Percentiles rank a stretch among this genome's conserved stretches.
Conservation (phyloP, 2,329 filamentous ascomycete genomes). For the Aureobasidium sp. region DNA sequence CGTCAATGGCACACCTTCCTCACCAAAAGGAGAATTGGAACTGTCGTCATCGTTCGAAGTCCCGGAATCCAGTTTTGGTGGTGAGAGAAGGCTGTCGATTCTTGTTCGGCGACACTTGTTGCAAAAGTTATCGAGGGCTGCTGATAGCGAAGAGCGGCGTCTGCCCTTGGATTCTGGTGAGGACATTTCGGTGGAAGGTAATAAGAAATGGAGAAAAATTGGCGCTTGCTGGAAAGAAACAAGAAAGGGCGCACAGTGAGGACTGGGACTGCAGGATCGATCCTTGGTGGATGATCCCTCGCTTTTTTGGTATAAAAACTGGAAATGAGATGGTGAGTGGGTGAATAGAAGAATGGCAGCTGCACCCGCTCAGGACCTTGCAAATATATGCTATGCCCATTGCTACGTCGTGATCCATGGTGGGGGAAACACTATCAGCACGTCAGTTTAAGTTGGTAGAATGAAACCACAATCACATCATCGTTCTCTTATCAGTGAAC, state of each 20-base stretch:
- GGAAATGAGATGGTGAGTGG: no score
- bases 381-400: background rate
- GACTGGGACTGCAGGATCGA: no score
- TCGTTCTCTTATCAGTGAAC: background rate
- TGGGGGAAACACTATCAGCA: background rate
- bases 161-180: background rate
- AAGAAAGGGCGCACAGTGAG: background rate
- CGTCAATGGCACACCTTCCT: background rate
- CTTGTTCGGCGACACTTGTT: background rate
- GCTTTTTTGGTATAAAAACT: background rate
- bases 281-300: no score
- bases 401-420: background rate
- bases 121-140: background rate
- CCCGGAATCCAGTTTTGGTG: background rate
- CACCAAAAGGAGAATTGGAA: background rate
- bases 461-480: background rate
- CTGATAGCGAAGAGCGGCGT: background rate
- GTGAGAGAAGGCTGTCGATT: constrained; percentile 5
- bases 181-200: background rate
- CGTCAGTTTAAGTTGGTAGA: background rate
- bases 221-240: background rate
- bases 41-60: background rate
- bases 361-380: background rate
- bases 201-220: no score
- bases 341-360: background rate